These are phyloP conservation scores for Diaporthe batatas DNA, from an alignment of 2,329 filamentous ascomycete species.

Conservation along the genomic window DNA sequence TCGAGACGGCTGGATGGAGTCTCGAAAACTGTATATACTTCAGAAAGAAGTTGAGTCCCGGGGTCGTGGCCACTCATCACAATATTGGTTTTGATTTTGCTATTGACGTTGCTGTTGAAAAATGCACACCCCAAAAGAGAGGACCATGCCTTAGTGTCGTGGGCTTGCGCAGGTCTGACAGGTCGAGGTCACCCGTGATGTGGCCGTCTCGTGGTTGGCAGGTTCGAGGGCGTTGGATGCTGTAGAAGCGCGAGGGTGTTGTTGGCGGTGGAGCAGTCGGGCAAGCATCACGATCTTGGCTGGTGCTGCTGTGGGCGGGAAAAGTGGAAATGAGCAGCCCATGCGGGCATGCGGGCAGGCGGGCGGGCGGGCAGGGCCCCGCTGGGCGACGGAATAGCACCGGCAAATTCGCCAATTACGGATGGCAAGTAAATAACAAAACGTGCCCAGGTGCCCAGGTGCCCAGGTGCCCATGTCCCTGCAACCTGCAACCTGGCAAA, in stretches of 20 bases:
- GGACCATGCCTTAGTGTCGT: no score
- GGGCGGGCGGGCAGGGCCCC: neutral
- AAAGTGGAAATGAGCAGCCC: slow-evolving; percentile 30
- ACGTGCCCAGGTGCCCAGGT: neutral
- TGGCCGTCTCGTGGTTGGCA: neutral
- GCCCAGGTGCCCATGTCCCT: neutral
- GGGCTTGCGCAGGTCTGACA: no score
- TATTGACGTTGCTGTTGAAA: neutral
- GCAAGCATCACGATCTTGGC: slow-evolving; percentile 30
- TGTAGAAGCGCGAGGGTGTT: neutral
- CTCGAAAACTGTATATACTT: neutral
- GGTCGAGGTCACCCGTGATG: neutral
- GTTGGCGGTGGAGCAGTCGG: neutral
- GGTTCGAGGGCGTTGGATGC: slow-evolving; percentile 8
- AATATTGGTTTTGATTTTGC: no score
- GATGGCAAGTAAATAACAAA: slow-evolving; percentile 30
- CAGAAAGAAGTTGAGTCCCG: no score
- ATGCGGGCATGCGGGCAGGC: slow-evolving; percentile 10
- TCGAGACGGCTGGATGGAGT: neutral
- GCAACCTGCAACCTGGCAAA: slow-evolving; percentile 1
- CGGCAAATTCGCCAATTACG: slow-evolving; percentile 35
- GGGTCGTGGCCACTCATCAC: neutral
- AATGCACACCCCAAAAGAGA: neutral
- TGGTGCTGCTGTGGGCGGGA: slow-evolving; percentile 11
- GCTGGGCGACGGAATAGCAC: slow-evolving; percentile 27